Percentiles rank a stretch among this genome's conserved stretches.
phyloP scores from a whole-genome alignment of 2,329 filamentous ascomycete species.

The Daldinia sp. region DNA sequence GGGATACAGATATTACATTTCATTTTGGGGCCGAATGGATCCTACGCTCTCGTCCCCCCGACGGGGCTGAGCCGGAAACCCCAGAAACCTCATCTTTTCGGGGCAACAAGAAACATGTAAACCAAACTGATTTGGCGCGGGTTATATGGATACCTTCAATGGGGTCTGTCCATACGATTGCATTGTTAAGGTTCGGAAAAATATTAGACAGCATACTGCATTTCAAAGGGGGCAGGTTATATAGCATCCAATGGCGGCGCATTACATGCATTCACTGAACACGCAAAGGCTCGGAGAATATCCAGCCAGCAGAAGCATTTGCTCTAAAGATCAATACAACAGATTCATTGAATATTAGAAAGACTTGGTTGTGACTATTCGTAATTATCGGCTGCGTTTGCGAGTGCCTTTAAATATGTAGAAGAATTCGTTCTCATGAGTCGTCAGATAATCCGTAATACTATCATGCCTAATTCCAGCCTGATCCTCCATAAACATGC shows the following conservation, averaged over 20 bases:
- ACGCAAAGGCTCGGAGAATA: not conserved
- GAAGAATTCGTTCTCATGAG: not conserved
- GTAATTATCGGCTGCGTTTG: not conserved
- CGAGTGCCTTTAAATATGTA: not conserved
- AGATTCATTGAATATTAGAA: not conserved
- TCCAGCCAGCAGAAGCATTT: not conserved
- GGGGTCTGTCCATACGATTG: constrained; percentile 4
- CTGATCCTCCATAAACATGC: not conserved
- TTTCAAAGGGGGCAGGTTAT: constrained; percentile 6
- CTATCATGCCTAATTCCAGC: not conserved
- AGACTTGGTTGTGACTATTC: not conserved
- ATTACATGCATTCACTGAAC: constrained; percentile 2
- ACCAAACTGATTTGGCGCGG: constrained; percentile 21
- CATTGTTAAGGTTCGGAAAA: constrained; percentile 11
- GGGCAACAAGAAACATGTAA: constrained; percentile 19
- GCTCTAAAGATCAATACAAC: constrained; percentile 4
- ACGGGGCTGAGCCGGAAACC: constrained; percentile 8
- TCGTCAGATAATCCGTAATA: not conserved
- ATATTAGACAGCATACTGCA: constrained; percentile 14
- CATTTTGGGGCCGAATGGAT: not conserved
- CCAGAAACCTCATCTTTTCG: not conserved
- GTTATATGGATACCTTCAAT: constrained; percentile 6
- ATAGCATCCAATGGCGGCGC: constrained; percentile 3
- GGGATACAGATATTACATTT: constrained; percentile 5
- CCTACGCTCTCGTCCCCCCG: not conserved